A percentile compares a stretch with the other conserved stretches of the same genome.
Conservation (phyloP, 805 yeast genomes). For the Nakazawaea siamensis region DNA sequence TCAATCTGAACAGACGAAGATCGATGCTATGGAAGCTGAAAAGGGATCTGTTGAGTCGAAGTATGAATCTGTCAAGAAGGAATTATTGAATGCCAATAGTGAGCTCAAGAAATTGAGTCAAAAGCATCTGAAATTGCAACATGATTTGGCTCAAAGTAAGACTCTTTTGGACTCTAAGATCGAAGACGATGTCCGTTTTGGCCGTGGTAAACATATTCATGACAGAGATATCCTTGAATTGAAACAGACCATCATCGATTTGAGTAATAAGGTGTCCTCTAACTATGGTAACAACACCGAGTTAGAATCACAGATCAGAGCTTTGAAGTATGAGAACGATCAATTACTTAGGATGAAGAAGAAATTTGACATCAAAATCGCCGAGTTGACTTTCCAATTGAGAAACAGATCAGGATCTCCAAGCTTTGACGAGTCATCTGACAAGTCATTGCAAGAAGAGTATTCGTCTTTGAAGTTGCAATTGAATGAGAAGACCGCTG, state of each 20-base stretch:
- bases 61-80: constrained; percentile 16
- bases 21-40: constrained; percentile 8
- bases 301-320: constrained; percentile 18
- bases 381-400: constrained; percentile 22
- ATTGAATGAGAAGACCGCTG: constrained; percentile 34
- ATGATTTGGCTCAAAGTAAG: constrained; percentile 34
- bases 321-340: constrained; percentile 26
- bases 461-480: constrained; percentile 40
- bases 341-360: constrained; percentile 22
- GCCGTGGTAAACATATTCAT: constrained; percentile 34
- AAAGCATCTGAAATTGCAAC: constrained; percentile 32
- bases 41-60: constrained; percentile 6
- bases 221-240: constrained; percentile 31
- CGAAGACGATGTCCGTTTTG: constrained; percentile 33
- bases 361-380: constrained; percentile 21
- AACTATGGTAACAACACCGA: constrained; percentile 18
- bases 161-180: constrained; percentile 32
- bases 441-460: constrained; percentile 26
- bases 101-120: constrained; percentile 18
- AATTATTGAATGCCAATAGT: constrained; percentile 16
- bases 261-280: constrained; percentile 20
- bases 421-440: constrained; percentile 6
- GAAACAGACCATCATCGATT: constrained; percentile 20
- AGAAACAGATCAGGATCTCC: constrained; percentile 12
- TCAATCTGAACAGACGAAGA: constrained; percentile 18